Evolutionary conservation across 257 asterid genomes (phyloP).

Genomic region (Lantana camara): DNA sequence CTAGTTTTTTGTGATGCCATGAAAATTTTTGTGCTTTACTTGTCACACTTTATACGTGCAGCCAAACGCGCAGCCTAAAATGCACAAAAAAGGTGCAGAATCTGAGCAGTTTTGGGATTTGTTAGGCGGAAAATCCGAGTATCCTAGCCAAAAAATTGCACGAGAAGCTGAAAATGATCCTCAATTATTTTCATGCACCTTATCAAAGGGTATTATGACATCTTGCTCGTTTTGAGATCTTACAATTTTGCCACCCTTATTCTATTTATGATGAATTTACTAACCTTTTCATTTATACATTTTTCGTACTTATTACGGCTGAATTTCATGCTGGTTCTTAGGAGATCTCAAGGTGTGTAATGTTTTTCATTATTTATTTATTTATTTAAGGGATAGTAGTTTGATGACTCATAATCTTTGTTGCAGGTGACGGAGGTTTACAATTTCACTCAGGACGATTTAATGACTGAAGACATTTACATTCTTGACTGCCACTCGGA

Average conservation of each 20-base stretch:
- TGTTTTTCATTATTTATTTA: neutral
- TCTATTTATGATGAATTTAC: slow-evolving; percentile 23
- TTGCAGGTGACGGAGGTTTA: slow-evolving; percentile 86
- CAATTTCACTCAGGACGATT: slow-evolving; percentile 92
- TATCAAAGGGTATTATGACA: slow-evolving; percentile 57
- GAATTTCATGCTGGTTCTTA: slow-evolving; percentile 49
- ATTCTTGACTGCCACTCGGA: slow-evolving; percentile 90
- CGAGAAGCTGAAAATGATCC: slow-evolving; percentile 88
- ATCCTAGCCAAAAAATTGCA: slow-evolving; percentile 87
- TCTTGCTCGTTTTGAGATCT: slow-evolving; percentile 7
- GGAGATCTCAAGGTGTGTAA: slow-evolving; percentile 83
- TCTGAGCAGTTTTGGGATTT: slow-evolving; percentile 96
- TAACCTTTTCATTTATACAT: slow-evolving; percentile 38
- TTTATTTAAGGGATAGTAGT: neutral
- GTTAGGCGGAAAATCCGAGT: slow-evolving; percentile 93
- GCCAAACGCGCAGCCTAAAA: slow-evolving; percentile 88
- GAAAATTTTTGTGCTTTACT: slow-evolving; percentile 19
- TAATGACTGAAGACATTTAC: slow-evolving; percentile 93
- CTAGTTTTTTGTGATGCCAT: neutral
- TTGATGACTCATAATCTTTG: slow-evolving; percentile 23
- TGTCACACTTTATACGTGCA: slow-evolving; percentile 40
- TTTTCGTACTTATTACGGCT: slow-evolving; percentile 35
- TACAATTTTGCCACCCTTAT: slow-evolving; percentile 8
- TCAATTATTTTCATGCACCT: slow-evolving; percentile 84
- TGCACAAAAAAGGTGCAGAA: slow-evolving; percentile 94